Evolutionary conservation across 1,139 yeast genomes (phyloP).

Genomic region (Candida frijolesensis): DNA sequence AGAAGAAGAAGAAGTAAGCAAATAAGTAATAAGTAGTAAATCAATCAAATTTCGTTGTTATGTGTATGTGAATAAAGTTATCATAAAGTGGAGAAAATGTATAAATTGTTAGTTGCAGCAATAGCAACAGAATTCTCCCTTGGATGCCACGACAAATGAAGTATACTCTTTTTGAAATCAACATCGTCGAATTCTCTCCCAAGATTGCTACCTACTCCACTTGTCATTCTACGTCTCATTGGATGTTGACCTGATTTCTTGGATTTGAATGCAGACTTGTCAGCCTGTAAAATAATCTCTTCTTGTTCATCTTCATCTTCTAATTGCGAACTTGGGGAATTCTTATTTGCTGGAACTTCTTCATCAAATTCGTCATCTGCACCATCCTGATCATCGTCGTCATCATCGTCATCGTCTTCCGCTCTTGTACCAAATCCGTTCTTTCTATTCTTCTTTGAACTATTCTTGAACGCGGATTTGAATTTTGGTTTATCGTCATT

Average conservation of each 20-base stretch:
- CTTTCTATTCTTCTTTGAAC: conserved; percentile 20
- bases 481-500: conserved; percentile 14
- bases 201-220: conserved; percentile 40
- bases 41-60: conserved; percentile 2
- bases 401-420: conserved; percentile 29
- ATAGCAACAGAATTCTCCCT: conserved; percentile 94
- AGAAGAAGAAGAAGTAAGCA: background rate
- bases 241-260: conserved; percentile 52
- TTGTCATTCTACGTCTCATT: conserved; percentile 49
- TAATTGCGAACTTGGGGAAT: conserved; percentile 38
- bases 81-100: conserved; percentile 71
- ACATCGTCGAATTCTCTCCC: conserved; percentile 74
- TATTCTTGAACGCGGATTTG: conserved; percentile 10
- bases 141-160: conserved; percentile 99
- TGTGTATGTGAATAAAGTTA: background rate
- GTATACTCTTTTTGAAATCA: conserved; percentile 91
- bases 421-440: conserved; percentile 25
- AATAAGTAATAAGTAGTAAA: background rate
- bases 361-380: conserved; percentile 42
- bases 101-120: conserved; percentile 95
- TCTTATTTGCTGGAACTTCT: conserved; percentile 33
- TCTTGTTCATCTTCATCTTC: conserved; percentile 59
- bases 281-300: conserved; percentile 89
- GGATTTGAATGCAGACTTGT: conserved; percentile 91
- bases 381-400: conserved; percentile 31